Evolutionary conservation across 495 filamentous ascomycete genomes (phyloP).

Genomic region (Parathielavia hyrcaniae): DNA sequence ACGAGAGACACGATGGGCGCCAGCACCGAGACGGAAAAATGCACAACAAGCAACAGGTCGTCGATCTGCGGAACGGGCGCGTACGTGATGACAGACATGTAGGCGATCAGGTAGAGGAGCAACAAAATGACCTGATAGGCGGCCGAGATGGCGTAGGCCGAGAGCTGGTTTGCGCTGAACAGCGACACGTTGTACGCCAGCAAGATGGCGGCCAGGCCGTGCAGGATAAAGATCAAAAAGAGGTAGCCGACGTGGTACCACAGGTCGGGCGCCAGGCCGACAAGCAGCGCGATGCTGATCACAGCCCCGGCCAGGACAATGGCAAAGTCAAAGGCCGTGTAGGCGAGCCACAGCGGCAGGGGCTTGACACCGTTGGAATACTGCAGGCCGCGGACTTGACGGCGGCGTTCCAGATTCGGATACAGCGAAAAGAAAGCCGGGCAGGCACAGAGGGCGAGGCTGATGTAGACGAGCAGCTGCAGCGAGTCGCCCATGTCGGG

Average conservation of each 20-base stretch:
- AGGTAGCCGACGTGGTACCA: conserved; percentile 74
- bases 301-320: conserved; percentile 55
- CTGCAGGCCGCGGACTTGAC: conserved; percentile 73
- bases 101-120: conserved; percentile 70
- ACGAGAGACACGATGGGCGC: conserved; percentile 64
- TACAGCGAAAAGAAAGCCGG: conserved; percentile 84
- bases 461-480: conserved; percentile 72
- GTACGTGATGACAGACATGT: conserved; percentile 63
- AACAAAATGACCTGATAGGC: conserved; percentile 67
- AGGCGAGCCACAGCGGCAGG: conserved; percentile 70
- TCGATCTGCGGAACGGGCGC: conserved; percentile 56
- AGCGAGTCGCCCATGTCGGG: conserved; percentile 62
- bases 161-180: conserved; percentile 42
- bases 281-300: conserved; percentile 56
- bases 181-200: conserved; percentile 69
- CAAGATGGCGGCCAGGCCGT: conserved; percentile 64
- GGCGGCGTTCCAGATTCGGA: conserved; percentile 68
- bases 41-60: conserved; percentile 50
- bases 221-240: conserved; percentile 68
- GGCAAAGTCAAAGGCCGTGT: conserved; percentile 70
- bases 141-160: conserved; percentile 53
- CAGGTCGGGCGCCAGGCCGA: conserved; percentile 45
- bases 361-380: conserved; percentile 78
- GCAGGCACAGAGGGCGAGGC: conserved; percentile 65
- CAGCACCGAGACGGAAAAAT: conserved; percentile 62